phyloP scores from a whole-genome alignment of 352 stramenopile genomes.

The Pythium scleroteichum region DNA sequence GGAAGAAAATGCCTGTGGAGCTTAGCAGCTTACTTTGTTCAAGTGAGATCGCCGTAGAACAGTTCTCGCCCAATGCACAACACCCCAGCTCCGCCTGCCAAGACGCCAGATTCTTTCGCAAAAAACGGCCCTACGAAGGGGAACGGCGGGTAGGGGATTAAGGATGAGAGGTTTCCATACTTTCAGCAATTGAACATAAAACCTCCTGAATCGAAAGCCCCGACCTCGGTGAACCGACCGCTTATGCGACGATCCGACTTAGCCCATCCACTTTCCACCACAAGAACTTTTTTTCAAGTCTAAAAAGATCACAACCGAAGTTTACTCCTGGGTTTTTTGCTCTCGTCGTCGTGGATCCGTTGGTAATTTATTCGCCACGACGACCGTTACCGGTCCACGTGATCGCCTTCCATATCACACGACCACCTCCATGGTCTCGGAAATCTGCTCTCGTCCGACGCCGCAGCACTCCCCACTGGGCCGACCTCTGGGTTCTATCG shows the following conservation, averaged over 20 bases:
- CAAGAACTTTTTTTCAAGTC: slow-evolving; percentile 9
- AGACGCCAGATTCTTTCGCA: slow-evolving; percentile 21
- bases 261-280: background rate
- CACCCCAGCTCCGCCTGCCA: background rate
- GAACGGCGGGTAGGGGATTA: slow-evolving; percentile 23
- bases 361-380: slow-evolving; percentile 12
- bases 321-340: background rate
- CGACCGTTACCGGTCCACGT: background rate
- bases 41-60: slow-evolving; percentile 7
- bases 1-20: slow-evolving; percentile 13
- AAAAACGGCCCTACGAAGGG: slow-evolving; percentile 14
- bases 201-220: slow-evolving; percentile 23
- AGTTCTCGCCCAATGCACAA: slow-evolving; percentile 14
- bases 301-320: slow-evolving; percentile 10
- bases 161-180: slow-evolving; percentile 20
- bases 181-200: slow-evolving; percentile 24
- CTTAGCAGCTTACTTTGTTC: slow-evolving; percentile 20
- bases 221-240: slow-evolving; percentile 20
- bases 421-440: no score
- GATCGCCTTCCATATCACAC: background rate
- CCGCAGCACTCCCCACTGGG: no score
- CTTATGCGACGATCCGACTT: slow-evolving; percentile 18
- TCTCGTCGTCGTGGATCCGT: background rate
- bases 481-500: no score
- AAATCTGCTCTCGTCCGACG: no score